These are phyloP conservation scores for Leccinum variabile DNA, from an alignment of 1,284 basidiomycete genomes.

Conservation along the genomic window DNA sequence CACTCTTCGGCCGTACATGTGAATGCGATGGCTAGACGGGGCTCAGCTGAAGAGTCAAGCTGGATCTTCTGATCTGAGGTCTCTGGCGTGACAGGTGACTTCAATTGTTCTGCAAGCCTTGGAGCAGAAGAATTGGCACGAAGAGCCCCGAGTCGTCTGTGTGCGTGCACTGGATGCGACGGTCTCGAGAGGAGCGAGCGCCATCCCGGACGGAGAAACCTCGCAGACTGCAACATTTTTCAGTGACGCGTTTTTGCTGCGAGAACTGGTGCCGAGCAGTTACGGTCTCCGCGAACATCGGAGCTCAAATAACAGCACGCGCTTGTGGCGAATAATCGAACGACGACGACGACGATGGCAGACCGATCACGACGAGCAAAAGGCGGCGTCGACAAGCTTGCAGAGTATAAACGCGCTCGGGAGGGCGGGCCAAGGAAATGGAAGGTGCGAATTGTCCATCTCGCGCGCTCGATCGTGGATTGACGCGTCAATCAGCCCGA, in stretches of 20 bases:
- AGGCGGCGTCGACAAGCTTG: constrained; percentile 43
- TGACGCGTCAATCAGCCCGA: constrained; percentile 44
- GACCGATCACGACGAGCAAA: constrained; percentile 39
- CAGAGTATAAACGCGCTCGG: constrained; percentile 50
- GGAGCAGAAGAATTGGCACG: constrained; percentile 23
- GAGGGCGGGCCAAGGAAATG: constrained; percentile 51
- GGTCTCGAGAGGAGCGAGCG: constrained; percentile 4
- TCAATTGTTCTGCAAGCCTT: neutral
- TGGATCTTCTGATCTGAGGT: constrained; percentile 7
- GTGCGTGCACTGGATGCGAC: neutral
- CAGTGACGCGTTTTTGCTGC: neutral
- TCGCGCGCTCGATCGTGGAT: constrained; percentile 3
- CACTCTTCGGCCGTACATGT: constrained; percentile 86
- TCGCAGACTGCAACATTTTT: constrained; percentile 22
- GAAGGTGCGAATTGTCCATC: constrained; percentile 37
- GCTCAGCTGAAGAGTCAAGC: constrained; percentile 40
- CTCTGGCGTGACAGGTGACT: constrained; percentile 1
- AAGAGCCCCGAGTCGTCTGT: neutral
- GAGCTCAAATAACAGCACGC: constrained; percentile 27
- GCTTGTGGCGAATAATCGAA: constrained; percentile 31
- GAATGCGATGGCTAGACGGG: constrained; percentile 75
- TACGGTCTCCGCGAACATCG: constrained; percentile 21
- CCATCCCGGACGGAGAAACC: constrained; percentile 19
- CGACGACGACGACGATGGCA: constrained; percentile 31
- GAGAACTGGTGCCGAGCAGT: constrained; percentile 9